Conservation (phyloP, 306 rosid genomes). For the Trifolium pratense region DNA sequence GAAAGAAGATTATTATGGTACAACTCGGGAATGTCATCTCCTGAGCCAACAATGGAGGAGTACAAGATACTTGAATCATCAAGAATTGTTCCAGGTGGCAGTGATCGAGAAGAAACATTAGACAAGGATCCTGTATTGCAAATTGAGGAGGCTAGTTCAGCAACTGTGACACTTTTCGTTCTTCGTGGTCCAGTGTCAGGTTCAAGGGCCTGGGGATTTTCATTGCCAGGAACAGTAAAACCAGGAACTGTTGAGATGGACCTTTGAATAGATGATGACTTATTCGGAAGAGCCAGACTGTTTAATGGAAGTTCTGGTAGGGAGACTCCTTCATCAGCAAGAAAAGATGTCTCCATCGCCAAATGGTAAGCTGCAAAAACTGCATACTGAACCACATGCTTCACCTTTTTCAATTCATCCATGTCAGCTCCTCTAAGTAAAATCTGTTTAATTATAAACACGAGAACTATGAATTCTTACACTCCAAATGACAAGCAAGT, state of each 20-base stretch:
- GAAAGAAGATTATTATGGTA: slow-evolving; percentile 45
- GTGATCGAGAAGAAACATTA: slow-evolving; percentile 50
- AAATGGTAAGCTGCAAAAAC: slow-evolving; percentile 98
- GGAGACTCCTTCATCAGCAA: slow-evolving; percentile 97
- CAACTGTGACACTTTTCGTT: slow-evolving; percentile 55
- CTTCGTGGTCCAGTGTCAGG: slow-evolving; percentile 52
- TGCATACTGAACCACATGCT: slow-evolving; percentile 95
- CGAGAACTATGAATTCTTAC: slow-evolving; percentile 40
- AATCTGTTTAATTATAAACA: slow-evolving; percentile 63
- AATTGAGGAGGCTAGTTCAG: slow-evolving; percentile 51
- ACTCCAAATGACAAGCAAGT: slow-evolving; percentile 7
- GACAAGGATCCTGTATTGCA: slow-evolving; percentile 46
- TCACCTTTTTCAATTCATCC: slow-evolving; percentile 88
- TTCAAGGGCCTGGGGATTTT: slow-evolving; percentile 52
- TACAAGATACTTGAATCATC: slow-evolving; percentile 44
- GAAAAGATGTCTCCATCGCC: slow-evolving; percentile 97
- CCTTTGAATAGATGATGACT: slow-evolving; percentile 63
- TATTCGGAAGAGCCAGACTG: slow-evolving; percentile 82
- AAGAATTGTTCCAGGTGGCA: slow-evolving; percentile 45
- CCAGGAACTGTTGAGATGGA: slow-evolving; percentile 92
- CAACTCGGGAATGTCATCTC: slow-evolving; percentile 49
- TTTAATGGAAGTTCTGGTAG: slow-evolving; percentile 83
- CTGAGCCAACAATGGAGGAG: slow-evolving; percentile 50
- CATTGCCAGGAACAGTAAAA: slow-evolving; percentile 50
- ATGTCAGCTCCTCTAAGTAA: slow-evolving; percentile 86